phyloP scores from a whole-genome alignment of 192 early-diverging fungal species.

The Rhizophagus prolifer region DNA sequence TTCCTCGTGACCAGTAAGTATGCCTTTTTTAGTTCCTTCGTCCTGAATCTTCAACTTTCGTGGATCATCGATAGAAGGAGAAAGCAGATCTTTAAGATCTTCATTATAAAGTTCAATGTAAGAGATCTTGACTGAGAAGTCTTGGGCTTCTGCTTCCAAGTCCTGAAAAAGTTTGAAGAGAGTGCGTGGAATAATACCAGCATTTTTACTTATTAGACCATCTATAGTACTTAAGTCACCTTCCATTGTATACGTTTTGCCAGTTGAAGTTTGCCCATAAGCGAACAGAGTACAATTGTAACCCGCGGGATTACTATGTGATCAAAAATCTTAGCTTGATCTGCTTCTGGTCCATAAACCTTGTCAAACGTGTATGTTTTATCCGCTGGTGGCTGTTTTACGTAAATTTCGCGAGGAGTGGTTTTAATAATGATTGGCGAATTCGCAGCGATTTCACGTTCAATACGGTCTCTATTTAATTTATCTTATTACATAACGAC shows the following conservation, averaged over 20 bases:
- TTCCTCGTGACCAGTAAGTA: slow-evolving; percentile 82
- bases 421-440: slow-evolving; percentile 60
- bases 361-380: slow-evolving; percentile 88
- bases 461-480: slow-evolving; percentile 45
- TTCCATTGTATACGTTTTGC: slow-evolving; percentile 98
- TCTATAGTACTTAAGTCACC: slow-evolving; percentile 66
- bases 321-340: slow-evolving; percentile 79
- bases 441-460: slow-evolving; percentile 64
- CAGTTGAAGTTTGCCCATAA: slow-evolving; percentile 89
- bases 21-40: slow-evolving; percentile 65
- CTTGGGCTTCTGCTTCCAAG: slow-evolving; percentile 64
- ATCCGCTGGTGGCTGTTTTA: slow-evolving; percentile 51
- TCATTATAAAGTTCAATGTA: slow-evolving; percentile 96
- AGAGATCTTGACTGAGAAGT: slow-evolving; percentile 84
- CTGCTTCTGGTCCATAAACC: slow-evolving; percentile 76
- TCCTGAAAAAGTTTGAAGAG: slow-evolving; percentile 76
- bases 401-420: slow-evolving; percentile 61
- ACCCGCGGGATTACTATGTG: slow-evolving; percentile 70
- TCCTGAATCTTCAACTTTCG: slow-evolving; percentile 71
- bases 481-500: background rate
- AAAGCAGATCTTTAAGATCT: slow-evolving; percentile 88
- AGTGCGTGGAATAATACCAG: slow-evolving; percentile 91
- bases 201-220: slow-evolving; percentile 48
- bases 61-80: slow-evolving; percentile 46
- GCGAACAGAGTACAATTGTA: slow-evolving; percentile 86